Conservation (phyloP, 2,329 filamentous ascomycete genomes). For the Paracoccidioides brasiliensis region DNA sequence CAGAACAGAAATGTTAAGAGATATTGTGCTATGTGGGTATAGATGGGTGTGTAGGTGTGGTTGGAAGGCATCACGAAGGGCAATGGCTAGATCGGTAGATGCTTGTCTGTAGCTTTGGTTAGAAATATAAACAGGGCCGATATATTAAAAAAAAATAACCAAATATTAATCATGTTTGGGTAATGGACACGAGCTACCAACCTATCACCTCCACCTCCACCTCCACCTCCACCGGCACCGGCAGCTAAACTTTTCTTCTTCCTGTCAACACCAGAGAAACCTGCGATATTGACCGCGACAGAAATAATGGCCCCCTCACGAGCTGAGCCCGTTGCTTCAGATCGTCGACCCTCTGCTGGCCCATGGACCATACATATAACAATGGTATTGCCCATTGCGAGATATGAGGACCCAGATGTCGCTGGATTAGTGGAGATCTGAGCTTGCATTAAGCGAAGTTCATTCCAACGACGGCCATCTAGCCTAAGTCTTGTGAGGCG, state of each 20-base stretch:
- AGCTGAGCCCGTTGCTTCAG: constrained; percentile 34
- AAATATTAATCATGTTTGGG: constrained; percentile 40
- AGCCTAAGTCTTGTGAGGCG: constrained; percentile 70
- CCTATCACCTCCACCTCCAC: constrained; percentile 56
- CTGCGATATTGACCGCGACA: constrained; percentile 73
- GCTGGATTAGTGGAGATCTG: constrained; percentile 87
- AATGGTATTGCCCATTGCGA: constrained; percentile 96
- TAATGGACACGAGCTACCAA: constrained; percentile 30
- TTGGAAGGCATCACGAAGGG: constrained; percentile 63
- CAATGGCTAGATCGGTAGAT: constrained; percentile 43
- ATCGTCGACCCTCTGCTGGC: constrained; percentile 55
- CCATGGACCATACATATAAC: constrained; percentile 87
- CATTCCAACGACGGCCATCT: constrained; percentile 89
- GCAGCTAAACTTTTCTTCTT: constrained; percentile 42
- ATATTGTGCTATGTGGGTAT: constrained; percentile 78
- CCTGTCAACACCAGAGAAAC: constrained; percentile 77
- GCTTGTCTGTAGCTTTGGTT: constrained; percentile 47
- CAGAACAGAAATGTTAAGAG: constrained; percentile 72
- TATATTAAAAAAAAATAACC: not conserved
- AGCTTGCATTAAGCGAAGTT: constrained; percentile 75
- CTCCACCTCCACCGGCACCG: constrained; percentile 40
- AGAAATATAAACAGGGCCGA: not conserved
- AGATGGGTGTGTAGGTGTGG: constrained; percentile 71
- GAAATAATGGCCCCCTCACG: constrained; percentile 52
- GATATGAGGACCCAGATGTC: constrained; percentile 82